phyloP scores from a whole-genome alignment of 495 filamentous ascomycete genomes.

The Lophiotrema nucula region DNA sequence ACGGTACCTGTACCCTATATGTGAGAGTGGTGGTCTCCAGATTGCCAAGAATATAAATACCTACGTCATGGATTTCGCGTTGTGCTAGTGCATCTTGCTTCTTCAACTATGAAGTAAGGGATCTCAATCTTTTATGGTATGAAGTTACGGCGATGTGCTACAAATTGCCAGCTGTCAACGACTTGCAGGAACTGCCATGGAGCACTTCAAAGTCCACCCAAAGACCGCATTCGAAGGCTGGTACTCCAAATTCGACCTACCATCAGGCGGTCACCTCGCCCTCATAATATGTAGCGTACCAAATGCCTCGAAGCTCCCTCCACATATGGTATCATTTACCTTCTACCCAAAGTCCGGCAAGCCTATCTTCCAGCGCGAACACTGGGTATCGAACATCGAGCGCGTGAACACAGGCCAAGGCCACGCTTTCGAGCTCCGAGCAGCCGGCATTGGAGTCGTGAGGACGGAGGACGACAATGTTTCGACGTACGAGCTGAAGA shows the following conservation, averaged over 20 bases:
- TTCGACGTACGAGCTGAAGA: conserved; percentile 35
- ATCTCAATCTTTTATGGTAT: no score
- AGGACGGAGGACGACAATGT: conserved; percentile 30
- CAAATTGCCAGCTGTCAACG: no score
- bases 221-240: conserved; percentile 48
- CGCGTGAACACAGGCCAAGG: conserved; percentile 15
- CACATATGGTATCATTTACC: conserved; percentile 48
- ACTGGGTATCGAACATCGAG: conserved; percentile 37
- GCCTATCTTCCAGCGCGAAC: conserved; percentile 38
- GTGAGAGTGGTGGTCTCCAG: no score
- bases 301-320: conserved; percentile 32
- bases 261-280: conserved; percentile 41
- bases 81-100: no score
- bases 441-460: conserved; percentile 36
- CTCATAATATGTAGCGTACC: conserved; percentile 43
- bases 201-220: conserved; percentile 43
- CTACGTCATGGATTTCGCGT: no score
- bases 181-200: no score
- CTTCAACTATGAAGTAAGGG: no score
- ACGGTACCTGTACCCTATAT: no score
- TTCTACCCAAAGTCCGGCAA: conserved; percentile 41
- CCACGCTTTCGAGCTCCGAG: conserved; percentile 38
- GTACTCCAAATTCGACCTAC: conserved; percentile 48
- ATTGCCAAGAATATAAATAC: no score
- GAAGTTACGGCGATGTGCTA: no score